Base-by-base conservation (phyloP, 192 early-diverging fungal genomes). In the Martensiomyces pterosporus region DNA sequence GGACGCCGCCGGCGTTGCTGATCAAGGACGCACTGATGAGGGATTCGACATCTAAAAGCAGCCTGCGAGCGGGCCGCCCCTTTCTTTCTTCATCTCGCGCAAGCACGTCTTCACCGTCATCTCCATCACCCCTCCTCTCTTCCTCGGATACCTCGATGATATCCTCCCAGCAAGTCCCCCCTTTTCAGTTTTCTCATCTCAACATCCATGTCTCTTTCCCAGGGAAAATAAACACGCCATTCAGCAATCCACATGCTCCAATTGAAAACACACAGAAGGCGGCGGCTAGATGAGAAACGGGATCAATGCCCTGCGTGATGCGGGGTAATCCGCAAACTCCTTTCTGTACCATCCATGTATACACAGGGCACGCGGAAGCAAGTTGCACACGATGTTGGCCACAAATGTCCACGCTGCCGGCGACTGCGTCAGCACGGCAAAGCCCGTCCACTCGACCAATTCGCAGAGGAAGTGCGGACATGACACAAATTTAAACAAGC, bases 401-500 rank as follows among this genome's bases (percentile, higher is more conserved):
- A 51, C 53, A 55, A 77, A 77, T 14, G 60, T 39, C 64, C 59
- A 68, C n/a, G 68, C 75, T 3, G 75, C 62, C 12, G 64, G 59
- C 17, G 60, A 61, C 10, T 34, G 55, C 2, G 75, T 64, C 19
- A 52, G 42, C 21, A 72, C 14, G 4, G 67, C 67, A 56, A 48
- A 72, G 8, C 75, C 75, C 0, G 38, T 39, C 75, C 75, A 77
- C 26, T 77, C 75, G 9, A 64, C 45, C 6, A 64, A 16, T 33
- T 77, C 75, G 46, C 64, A 63, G n/a, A 77, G 41, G 43, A 55
- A 77, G 49, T 77, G 75, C 24, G 75, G 75, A 24, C 68, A 70
- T 25, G 75, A 72, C 16, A 77, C 64, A 18, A 62, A 13, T 8
- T 25, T 23, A 55, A 72, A 77, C 48, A 63, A 14, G 1, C 68